A percentile compares a stretch with the other conserved stretches of the same genome.
Conservation (phyloP, 106 monocot species). For the Phalaenopsis equestris region DNA sequence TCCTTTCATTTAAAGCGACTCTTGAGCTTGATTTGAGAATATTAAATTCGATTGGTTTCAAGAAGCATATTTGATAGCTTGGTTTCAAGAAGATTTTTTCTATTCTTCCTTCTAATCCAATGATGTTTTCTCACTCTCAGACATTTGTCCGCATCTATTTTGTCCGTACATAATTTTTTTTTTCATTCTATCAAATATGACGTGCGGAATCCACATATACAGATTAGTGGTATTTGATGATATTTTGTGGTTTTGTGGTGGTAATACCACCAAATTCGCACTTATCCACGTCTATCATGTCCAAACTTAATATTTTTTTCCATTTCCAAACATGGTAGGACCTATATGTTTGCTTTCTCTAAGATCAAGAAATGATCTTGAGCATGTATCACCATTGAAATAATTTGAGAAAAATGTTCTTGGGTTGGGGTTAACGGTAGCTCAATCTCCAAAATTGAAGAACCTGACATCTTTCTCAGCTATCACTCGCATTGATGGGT, state of each 20-base stretch:
- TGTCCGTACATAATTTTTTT: too few relatives aligned
- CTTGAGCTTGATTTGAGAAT: conserved; percentile 21
- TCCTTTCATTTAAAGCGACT: conserved; percentile 9
- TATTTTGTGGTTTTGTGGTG: too few relatives aligned
- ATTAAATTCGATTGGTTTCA: not conserved
- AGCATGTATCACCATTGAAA: too few relatives aligned
- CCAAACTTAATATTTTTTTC: too few relatives aligned
- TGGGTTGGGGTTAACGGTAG: conserved; percentile 41
- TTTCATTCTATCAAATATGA: too few relatives aligned
- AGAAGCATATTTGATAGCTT: too few relatives aligned
- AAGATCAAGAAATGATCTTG: conserved; percentile 14
- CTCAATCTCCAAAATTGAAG: conserved; percentile 42
- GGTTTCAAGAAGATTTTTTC: not conserved
- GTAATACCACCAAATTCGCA: too few relatives aligned
- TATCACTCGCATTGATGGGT: conserved; percentile 5
- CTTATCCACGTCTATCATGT: too few relatives aligned
- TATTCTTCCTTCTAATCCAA: not conserved
- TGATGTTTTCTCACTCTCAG: conserved; percentile 13
- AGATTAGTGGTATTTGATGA: too few relatives aligned
- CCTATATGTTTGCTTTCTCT: conserved; percentile 12
- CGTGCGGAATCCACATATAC: too few relatives aligned
- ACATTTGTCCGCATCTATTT: too few relatives aligned
- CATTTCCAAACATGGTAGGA: not conserved
- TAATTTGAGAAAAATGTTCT: conserved; percentile 27
- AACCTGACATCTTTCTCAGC: conserved; percentile 30